These are phyloP conservation scores for Cytospora piceae DNA, from an alignment of 2,329 filamentous ascomycete genomes.

Conservation along the genomic window DNA sequence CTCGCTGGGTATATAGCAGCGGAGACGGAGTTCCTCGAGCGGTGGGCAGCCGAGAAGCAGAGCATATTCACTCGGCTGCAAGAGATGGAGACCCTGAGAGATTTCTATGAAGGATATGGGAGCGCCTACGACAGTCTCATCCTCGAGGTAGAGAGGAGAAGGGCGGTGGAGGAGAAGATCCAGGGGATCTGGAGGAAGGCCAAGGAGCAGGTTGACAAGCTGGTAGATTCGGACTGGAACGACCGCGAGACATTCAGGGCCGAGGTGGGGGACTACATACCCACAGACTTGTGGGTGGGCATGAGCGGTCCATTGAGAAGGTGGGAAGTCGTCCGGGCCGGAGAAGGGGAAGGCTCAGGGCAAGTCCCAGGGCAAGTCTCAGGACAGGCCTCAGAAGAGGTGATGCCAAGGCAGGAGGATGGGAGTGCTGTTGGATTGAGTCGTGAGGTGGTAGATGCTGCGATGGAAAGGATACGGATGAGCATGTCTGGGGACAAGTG, in stretches of 20 bases:
- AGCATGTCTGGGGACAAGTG: slow-evolving; percentile 1
- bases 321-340: slow-evolving; percentile 52
- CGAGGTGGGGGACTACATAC: slow-evolving; percentile 84
- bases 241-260: slow-evolving; percentile 78
- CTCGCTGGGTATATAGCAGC: slow-evolving; percentile 68
- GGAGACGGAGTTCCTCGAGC: slow-evolving; percentile 63
- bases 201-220: slow-evolving; percentile 72
- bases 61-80: slow-evolving; percentile 69
- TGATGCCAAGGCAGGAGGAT: slow-evolving; percentile 22
- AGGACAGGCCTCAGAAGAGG: not conserved
- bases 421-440: slow-evolving; percentile 10
- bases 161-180: slow-evolving; percentile 73
- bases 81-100: slow-evolving; percentile 75
- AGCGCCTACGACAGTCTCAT: slow-evolving; percentile 83
- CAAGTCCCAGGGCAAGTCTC: not conserved
- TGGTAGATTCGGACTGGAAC: slow-evolving; percentile 72
- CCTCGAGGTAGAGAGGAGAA: slow-evolving; percentile 79
- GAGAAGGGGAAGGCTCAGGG: not conserved
- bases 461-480: slow-evolving; percentile 13
- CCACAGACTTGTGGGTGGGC: slow-evolving; percentile 84
- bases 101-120: slow-evolving; percentile 88
- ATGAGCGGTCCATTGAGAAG: slow-evolving; percentile 63
- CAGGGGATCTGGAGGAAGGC: slow-evolving; percentile 77
- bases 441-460: slow-evolving; percentile 15
- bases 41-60: slow-evolving; percentile 76